Evolutionary conservation across 257 asterid species (phyloP).

Genomic region (Pogostemon cablin): DNA sequence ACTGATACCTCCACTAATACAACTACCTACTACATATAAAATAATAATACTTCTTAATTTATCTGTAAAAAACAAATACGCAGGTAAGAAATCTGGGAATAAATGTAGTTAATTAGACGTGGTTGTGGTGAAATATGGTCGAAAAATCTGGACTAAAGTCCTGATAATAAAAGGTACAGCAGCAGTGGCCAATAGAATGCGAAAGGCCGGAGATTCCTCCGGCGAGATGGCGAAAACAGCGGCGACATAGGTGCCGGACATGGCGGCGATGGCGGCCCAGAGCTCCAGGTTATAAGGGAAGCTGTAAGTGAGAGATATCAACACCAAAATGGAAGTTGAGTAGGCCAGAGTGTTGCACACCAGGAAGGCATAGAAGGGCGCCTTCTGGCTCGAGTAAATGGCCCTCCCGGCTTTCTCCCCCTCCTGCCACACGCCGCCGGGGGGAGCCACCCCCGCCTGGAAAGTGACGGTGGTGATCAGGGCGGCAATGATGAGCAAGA

Average conservation of each 20-base stretch:
- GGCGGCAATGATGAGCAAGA: conserved; percentile 9
- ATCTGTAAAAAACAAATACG: too few species aligned
- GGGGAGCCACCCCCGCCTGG: conserved; percentile 28
- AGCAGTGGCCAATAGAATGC: background rate
- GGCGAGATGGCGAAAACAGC: background rate
- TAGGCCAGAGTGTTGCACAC: conserved; percentile 35
- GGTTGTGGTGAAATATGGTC: too few species aligned
- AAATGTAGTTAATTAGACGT: too few species aligned
- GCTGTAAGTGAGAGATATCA: conserved; percentile 36
- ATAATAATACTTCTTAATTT: too few species aligned
- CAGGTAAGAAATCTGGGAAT: too few species aligned
- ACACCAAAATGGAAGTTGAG: conserved; percentile 35
- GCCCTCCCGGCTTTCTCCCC: conserved; percentile 27
- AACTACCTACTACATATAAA: too few species aligned
- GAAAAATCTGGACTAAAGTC: background rate
- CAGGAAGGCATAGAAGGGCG: conserved; percentile 15
- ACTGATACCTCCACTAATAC: too few species aligned
- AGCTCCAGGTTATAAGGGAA: conserved; percentile 41
- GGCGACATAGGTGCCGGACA: conserved; percentile 18
- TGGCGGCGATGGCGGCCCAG: conserved; percentile 38
- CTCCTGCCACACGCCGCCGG: conserved; percentile 25
- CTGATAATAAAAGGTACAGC: background rate
- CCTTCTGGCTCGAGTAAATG: conserved; percentile 15
- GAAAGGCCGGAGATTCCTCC: background rate
- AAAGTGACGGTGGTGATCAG: conserved; percentile 25